Base-by-base conservation (phyloP, 1,284 basidiomycete species). In the Moesziomyces parantarcticus region DNA sequence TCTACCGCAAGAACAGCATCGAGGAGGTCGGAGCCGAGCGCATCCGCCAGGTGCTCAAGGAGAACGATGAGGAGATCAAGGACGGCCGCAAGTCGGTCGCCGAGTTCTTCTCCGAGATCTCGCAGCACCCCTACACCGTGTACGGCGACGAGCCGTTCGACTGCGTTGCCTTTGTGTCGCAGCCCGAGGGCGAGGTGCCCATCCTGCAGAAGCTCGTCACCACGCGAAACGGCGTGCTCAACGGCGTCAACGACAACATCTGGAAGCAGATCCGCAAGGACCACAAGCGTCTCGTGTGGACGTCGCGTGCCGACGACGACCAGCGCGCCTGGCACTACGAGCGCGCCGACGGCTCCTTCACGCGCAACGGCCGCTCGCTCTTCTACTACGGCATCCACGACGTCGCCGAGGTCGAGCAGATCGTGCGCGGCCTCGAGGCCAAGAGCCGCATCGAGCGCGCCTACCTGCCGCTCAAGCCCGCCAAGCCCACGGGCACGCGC, bases 341-440 rank as follows among this genome's bases (percentile, higher is more conserved):
- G 87, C 90, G 94, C 58, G 94, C 96, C 1, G 96, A 99, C 78
- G 96, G 96, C 9, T 93, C 92, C 85, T 99, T 99, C 87, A 97
- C 95, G 13, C 89, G 97, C 55, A 93, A 93, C 34, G 94, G 96
- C 46, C 84, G 87, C 84, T 94, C 90, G 81, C 86, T 99, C 82
- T 99, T 97, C 89, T 99, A 96, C 94, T 98, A 97, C 84, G 96
- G 96, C 55, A 88, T 98, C 43, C 90, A 92, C 77, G 93, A 97
- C 79, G 90, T 97, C 39, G 88, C 89, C 64, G 95, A 98, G 85
- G 93, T 99, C 40, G 94, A 99, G 73, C 46, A 54, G 20, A 70
- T 76, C 23, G 74, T 83, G 87, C 88, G 86, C 76, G 89, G 90
- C 97, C 93, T 97, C 74, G 96, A 98, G 85, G 87, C 88, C 73